Base-by-base conservation (phyloP, 2,329 filamentous ascomycete species). In the Dactylonectria macrodidyma region DNA sequence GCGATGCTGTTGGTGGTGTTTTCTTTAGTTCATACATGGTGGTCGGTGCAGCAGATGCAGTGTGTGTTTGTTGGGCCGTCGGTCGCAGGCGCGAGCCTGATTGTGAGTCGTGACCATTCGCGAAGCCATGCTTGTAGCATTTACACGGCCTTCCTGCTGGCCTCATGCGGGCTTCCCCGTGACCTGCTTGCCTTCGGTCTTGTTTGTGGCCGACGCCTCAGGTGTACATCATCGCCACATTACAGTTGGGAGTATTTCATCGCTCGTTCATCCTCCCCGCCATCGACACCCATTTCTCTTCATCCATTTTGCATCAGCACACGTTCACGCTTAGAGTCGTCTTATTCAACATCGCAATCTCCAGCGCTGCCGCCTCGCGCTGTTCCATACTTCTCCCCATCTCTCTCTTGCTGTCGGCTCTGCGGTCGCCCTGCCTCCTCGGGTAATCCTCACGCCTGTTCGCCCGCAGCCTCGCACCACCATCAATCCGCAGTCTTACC, bases 311-410 rank as follows among this genome's bases (percentile, higher is more conserved):
- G 16, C 10, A 19, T 22, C 50, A 33, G 22, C 51, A 54, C n/a
- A 36, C 10, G 36, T 22, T 36, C 51, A 54, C 33, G 19, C 51
- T 7, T 12, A 12, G 30, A 54, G 11, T n/a, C 11, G 34, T 36
- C 36, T 4, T 36, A 54, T 54, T 36, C 36, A 54, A 22, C 51
- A 33, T 54, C 30, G 22, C 51, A 30, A 36, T 54, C 48, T n/a
- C 16, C 26, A 9, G 16, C 5, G 11, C 26, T 10, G n/a, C 36
- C 19, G 1, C 14, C 19, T 16, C 22, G 51, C 51, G 12, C 51
- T 36, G 19, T 9, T 54, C n/a, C 12, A 10, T 33, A 24, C 34
- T 36, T 22, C 19, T n/a, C 30, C 8, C 46, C n/a, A 9, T 47
- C 46, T 22, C 46, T 24, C 41, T 46, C 41, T n/a, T 46, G 16